Conservation (phyloP, 768 basidiomycete genomes). For the Tephrocybe rancida region DNA sequence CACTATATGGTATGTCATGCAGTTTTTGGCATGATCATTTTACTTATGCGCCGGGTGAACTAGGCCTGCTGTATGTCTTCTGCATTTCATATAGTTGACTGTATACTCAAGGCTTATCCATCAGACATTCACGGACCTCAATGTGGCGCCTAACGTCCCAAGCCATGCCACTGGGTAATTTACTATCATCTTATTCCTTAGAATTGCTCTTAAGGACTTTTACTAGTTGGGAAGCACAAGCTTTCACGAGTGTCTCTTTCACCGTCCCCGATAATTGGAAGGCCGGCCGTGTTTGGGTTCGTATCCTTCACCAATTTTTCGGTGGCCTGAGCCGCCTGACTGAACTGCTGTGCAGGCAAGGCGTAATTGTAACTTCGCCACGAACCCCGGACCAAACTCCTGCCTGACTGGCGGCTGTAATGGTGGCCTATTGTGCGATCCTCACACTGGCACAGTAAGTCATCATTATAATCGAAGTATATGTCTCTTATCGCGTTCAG, state of each 20-base stretch:
- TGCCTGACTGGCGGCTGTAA: conserved; percentile 69
- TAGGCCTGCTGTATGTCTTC: conserved; percentile 48
- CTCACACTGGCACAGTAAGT: conserved; percentile 46
- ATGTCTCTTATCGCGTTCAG: conserved; percentile 16
- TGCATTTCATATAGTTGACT: not conserved
- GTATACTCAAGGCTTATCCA: not conserved
- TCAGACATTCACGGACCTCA: conserved; percentile 46
- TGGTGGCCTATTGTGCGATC: conserved; percentile 61
- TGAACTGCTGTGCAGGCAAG: conserved; percentile 45
- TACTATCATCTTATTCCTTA: not conserved
- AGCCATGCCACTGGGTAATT: conserved; percentile 35
- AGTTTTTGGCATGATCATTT: not conserved
- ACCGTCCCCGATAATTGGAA: conserved; percentile 56
- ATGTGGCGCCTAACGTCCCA: conserved; percentile 38
- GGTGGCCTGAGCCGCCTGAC: not conserved
- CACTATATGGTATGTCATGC: conserved; percentile 44
- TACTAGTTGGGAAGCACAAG: conserved; percentile 30
- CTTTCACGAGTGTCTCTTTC: conserved; percentile 33
- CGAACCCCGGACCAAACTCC: conserved; percentile 50
- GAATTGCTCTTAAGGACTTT: not conserved
- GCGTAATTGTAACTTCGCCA: conserved; percentile 60
- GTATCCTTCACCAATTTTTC: not conserved
- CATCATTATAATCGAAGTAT: not conserved
- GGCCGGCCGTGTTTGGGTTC: conserved; percentile 39
- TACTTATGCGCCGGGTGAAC: not conserved